Percentiles rank a stretch among this genome's conserved stretches.
These are phyloP conservation scores for Nitzschia sp. DNA, from an alignment of 108 stramenopile species.

Conservation along the genomic window DNA sequence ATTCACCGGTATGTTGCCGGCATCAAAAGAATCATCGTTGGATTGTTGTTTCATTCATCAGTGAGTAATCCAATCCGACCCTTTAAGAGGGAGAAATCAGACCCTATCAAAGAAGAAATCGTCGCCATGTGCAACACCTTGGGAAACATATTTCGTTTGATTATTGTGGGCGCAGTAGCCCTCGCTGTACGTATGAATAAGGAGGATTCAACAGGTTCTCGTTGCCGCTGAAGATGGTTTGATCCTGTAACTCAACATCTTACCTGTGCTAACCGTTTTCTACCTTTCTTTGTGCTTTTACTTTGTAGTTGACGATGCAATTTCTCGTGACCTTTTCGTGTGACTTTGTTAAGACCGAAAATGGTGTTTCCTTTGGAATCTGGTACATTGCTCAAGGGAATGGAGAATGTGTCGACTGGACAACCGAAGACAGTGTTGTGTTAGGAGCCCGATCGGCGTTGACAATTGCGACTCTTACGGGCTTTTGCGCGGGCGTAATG, in stretches of 20 bases:
- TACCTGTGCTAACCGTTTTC: background rate
- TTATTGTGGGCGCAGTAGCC: slow-evolving; percentile 21
- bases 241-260: background rate
- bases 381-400: slow-evolving; percentile 23
- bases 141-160: slow-evolving; percentile 32
- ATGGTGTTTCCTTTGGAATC: slow-evolving; percentile 18
- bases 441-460: slow-evolving; percentile 14
- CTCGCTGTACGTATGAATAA: slow-evolving; percentile 22
- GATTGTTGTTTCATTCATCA: no score
- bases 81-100: no score
- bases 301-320: slow-evolving; percentile 18
- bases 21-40: no score
- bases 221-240: background rate
- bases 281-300: background rate
- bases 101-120: no score
- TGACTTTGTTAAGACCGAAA: slow-evolving; percentile 8
- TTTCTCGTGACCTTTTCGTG: slow-evolving; percentile 20
- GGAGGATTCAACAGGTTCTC: no score
- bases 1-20: no score
- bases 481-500: slow-evolving; percentile 8
- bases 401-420: slow-evolving; percentile 19
- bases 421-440: background rate
- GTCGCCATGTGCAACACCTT: slow-evolving; percentile 33
- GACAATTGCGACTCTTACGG: slow-evolving; percentile 6
- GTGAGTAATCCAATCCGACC: no score